A percentile compares a stretch with the other conserved stretches of the same genome.
These are phyloP conservation scores for Halteria grandinella DNA, from an alignment of 73 alveolate genomes.

Conservation along the genomic window DNA sequence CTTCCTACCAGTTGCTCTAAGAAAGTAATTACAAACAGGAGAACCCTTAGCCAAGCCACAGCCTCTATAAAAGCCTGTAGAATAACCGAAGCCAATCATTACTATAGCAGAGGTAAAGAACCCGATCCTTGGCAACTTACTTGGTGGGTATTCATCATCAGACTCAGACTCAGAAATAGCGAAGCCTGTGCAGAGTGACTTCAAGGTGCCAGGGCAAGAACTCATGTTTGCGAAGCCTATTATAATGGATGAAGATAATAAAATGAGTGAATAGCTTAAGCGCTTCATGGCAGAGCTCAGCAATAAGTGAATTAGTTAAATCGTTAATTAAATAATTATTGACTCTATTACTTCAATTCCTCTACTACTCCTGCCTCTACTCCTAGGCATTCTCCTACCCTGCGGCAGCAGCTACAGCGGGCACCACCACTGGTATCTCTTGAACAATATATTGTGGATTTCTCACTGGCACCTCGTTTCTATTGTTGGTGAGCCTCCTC, in stretches of 20 bases:
- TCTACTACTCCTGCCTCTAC: too few species aligned
- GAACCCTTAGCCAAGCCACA: not conserved
- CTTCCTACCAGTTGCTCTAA: slow-evolving; percentile 33
- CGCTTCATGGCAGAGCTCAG: slow-evolving; percentile 9
- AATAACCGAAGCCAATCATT: not conserved
- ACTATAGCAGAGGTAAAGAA: not conserved
- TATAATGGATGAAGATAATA: not conserved
- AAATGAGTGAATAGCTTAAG: slow-evolving; percentile 21
- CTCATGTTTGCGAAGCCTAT: slow-evolving; percentile 19
- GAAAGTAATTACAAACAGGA: not conserved
- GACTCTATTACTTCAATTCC: not conserved
- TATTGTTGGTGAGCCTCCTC: too few species aligned
- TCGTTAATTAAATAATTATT: not conserved
- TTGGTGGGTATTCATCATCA: not conserved
- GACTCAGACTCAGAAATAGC: not conserved
- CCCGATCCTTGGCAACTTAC: not conserved
- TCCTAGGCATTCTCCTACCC: too few species aligned
- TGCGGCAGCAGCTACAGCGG: too few species aligned
- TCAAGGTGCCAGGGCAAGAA: slow-evolving; percentile 10
- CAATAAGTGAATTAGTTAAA: not conserved
- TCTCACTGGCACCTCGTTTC: too few species aligned
- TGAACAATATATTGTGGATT: too few species aligned
- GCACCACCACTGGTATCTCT: too few species aligned
- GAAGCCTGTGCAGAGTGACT: slow-evolving; percentile 19
- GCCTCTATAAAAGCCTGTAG: not conserved